Evolutionary conservation across 257 asterid species (phyloP), one percentile per base, ranked within the genome.

Genomic region (Cynanchum wilfordii): DNA sequence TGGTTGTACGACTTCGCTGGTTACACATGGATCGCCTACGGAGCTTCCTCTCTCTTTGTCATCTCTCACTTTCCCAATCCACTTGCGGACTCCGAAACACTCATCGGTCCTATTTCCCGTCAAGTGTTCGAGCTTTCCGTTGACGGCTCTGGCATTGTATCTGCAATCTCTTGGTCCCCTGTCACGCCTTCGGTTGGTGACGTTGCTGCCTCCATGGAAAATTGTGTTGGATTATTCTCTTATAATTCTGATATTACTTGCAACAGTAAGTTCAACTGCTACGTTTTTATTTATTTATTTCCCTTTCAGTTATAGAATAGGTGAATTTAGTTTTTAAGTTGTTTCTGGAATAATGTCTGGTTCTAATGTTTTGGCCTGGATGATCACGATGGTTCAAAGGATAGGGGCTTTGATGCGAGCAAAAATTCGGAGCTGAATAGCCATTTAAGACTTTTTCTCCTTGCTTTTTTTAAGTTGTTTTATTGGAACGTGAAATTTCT

Each of bases 1-100:
- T 89, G 92, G 84, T 78, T 89, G 36, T 80, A 74, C 75, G 90
- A 91, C 83, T 94, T 94, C 76, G 80, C 87, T 69, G 91, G 90
- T 1, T 85, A 88, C 79, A 86, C 97, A 75, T 94, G 98, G 98
- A 81, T 94, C 82, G 97, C 96, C 17, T 94, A 94, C 69, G 99
- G 85, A 38, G 96, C 99, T 68, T 82, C 96, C 50, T 86, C 96
- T 59, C 93, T 91, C 55, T 75, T 91, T 22, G 94, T 94, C 57
- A 87, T 94, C 68, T 85, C 96, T 76, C 99, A 94, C 83, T 87
- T 89, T 45, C 97, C 97, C 44, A 87, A 87, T 73, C 92, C 99
- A 73, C 76, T 83, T n/a, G 74, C 84, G 70, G 85, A 86, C 65
- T 82, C 91, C 55, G 95, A 91, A 75, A 76, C 86, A 5, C 82